phyloP scores from a whole-genome alignment of 495 filamentous ascomycete genomes.

The Xylaria grammica region DNA sequence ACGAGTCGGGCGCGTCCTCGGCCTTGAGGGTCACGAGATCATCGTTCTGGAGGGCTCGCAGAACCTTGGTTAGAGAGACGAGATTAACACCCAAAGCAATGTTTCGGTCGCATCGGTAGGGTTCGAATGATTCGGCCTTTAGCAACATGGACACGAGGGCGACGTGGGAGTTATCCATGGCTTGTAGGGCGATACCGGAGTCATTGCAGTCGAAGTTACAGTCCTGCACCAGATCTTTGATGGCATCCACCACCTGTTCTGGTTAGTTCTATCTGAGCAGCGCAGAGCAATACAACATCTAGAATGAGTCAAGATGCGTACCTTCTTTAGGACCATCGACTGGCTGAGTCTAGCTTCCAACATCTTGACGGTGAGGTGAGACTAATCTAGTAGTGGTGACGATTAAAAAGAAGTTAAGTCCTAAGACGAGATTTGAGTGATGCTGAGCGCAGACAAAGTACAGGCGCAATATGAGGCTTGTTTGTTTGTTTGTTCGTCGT shows the following conservation, averaged over 20 bases:
- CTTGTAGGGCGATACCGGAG: constrained; percentile 95
- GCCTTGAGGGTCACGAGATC: constrained; percentile 97
- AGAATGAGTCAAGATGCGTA: constrained; percentile 41
- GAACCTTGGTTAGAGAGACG: constrained; percentile 93
- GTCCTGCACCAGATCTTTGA: constrained; percentile 99
- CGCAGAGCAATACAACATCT: neutral
- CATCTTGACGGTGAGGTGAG: constrained; percentile 52
- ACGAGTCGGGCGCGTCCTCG: constrained; percentile 91
- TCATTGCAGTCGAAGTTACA: constrained; percentile 99
- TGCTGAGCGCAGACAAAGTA: neutral
- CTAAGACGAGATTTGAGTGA: neutral
- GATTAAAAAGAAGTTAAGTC: neutral
- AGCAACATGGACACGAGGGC: constrained; percentile 99
- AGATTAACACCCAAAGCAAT: constrained; percentile 98
- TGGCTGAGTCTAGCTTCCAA: constrained; percentile 97
- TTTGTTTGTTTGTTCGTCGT: neutral
- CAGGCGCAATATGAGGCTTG: neutral
- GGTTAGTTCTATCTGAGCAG: neutral
- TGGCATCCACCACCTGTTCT: constrained; percentile 89
- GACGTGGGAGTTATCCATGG: constrained; percentile 99
- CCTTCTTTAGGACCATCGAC: constrained; percentile 94
- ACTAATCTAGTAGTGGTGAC: neutral
- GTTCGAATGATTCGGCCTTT: constrained; percentile 92
- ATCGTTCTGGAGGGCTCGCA: constrained; percentile 91
- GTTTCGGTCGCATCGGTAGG: constrained; percentile 98